These are phyloP conservation scores for Licmophora abbreviata DNA, from an alignment of 108 stramenopile genomes.

Conservation along the genomic window DNA sequence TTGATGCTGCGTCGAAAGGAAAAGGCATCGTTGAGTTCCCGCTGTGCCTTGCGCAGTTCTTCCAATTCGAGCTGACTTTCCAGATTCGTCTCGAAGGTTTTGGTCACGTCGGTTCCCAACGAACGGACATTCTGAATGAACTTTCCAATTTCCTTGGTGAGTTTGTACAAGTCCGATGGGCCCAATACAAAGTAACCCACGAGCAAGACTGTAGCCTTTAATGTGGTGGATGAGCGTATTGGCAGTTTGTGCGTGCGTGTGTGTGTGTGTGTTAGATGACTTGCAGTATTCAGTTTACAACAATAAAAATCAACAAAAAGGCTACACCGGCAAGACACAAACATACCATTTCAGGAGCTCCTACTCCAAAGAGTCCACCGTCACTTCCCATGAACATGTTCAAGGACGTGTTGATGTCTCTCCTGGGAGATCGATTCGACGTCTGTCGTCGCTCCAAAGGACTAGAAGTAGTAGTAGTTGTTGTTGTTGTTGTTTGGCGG, in stretches of 20 bases:
- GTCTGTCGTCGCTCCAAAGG: too few species aligned
- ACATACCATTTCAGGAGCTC: conserved; percentile 77
- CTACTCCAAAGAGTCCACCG: conserved; percentile 77
- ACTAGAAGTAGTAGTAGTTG: too few species aligned
- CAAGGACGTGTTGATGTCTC: too few species aligned
- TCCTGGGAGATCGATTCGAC: too few species aligned
- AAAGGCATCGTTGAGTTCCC: conserved; percentile 78
- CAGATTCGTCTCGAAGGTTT: conserved; percentile 68
- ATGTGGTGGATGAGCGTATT: not conserved
- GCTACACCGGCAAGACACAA: too few species aligned
- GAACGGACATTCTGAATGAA: conserved; percentile 75
- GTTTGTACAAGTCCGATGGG: conserved; percentile 78
- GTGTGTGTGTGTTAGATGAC: too few species aligned
- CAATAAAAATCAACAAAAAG: too few species aligned
- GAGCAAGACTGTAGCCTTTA: conserved; percentile 56
- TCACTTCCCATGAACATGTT: conserved; percentile 71
- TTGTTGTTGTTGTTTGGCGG: too few species aligned
- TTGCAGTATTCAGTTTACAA: too few species aligned
- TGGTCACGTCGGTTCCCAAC: conserved; percentile 55
- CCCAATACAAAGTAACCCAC: conserved; percentile 88
- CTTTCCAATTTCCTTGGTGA: conserved; percentile 82
- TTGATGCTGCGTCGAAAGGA: conserved; percentile 84
- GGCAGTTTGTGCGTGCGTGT: too few species aligned
- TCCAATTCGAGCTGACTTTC: conserved; percentile 77
- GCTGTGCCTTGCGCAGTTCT: conserved; percentile 75